These are phyloP conservation scores for Colletotrichum sp. DNA, from an alignment of 2,329 filamentous ascomycete species.

Conservation along the genomic window DNA sequence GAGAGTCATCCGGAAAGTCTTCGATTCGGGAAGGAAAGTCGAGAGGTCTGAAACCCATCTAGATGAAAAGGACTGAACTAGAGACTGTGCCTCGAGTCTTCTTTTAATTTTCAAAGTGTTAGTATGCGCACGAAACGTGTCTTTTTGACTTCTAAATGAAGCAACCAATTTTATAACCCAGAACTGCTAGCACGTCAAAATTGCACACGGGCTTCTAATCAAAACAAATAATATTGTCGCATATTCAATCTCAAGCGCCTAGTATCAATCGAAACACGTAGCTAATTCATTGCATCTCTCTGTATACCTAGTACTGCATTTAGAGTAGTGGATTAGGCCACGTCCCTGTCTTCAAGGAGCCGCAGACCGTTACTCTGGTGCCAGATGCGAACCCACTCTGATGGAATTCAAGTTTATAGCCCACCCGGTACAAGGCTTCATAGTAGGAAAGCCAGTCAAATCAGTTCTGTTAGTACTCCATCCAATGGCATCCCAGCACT, in stretches of 20 bases:
- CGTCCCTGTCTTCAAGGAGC: not conserved
- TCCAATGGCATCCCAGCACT: not conserved
- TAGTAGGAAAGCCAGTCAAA: not conserved
- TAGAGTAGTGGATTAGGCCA: not conserved
- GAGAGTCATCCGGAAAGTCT: not conserved
- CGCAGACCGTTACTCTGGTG: not conserved
- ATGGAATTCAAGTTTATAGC: not conserved
- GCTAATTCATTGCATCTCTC: not conserved
- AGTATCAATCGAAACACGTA: rapidly evolving
- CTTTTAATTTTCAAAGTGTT: too few relatives aligned
- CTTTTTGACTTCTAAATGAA: not conserved
- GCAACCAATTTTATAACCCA: rapidly evolving
- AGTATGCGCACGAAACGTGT: not conserved
- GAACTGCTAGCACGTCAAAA: not conserved
- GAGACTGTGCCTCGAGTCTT: rapidly evolving
- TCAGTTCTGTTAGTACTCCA: not conserved
- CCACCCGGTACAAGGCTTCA: rapidly evolving
- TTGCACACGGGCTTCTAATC: too few relatives aligned
- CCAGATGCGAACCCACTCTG: not conserved
- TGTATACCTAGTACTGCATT: not conserved
- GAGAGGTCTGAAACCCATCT: not conserved
- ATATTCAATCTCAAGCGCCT: not conserved
- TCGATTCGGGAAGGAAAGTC: not conserved
- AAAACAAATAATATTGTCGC: not conserved
- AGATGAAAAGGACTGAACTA: rapidly evolving